Evolutionary conservation across 139 green algal species (phyloP).

Genomic region (Chlamydomonas sp.): DNA sequence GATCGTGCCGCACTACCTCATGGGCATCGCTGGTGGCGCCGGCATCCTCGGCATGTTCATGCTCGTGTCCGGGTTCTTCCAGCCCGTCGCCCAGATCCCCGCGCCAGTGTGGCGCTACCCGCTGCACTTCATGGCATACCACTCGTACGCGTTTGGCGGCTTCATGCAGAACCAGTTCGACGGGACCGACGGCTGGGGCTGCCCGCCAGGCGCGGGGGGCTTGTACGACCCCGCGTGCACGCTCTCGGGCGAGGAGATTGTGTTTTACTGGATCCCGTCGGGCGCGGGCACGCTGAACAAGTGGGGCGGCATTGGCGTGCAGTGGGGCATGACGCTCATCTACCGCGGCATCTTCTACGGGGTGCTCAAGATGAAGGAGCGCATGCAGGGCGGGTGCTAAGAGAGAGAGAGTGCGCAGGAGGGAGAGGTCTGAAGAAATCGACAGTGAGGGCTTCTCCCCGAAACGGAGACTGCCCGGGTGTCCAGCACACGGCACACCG

Average conservation of each 20-base stretch:
- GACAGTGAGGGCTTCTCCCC: no score
- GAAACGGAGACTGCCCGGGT: no score
- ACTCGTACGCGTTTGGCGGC: conserved; percentile 55
- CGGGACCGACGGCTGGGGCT: no score
- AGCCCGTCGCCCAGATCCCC: conserved; percentile 43
- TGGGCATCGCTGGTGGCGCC: conserved; percentile 56
- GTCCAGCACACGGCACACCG: no score
- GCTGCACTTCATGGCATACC: conserved; percentile 55
- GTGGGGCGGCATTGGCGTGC: not conserved
- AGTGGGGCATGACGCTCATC: not conserved
- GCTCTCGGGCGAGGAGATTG: no score
- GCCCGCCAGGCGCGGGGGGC: no score
- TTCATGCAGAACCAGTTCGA: conserved; percentile 57
- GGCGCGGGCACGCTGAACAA: not conserved
- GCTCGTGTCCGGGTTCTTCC: conserved; percentile 61
- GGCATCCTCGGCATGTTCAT: conserved; percentile 63
- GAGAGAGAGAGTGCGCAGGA: no score
- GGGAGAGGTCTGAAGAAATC: no score
- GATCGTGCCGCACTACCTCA: conserved; percentile 59
- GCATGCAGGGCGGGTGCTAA: no score
- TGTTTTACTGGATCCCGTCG: not conserved
- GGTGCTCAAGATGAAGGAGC: no score
- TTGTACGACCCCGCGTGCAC: no score
- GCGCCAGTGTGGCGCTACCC: conserved; percentile 58
- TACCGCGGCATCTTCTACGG: no score